These are phyloP conservation scores for Pholiota molesta DNA, from an alignment of 768 basidiomycete species.

Conservation along the genomic window DNA sequence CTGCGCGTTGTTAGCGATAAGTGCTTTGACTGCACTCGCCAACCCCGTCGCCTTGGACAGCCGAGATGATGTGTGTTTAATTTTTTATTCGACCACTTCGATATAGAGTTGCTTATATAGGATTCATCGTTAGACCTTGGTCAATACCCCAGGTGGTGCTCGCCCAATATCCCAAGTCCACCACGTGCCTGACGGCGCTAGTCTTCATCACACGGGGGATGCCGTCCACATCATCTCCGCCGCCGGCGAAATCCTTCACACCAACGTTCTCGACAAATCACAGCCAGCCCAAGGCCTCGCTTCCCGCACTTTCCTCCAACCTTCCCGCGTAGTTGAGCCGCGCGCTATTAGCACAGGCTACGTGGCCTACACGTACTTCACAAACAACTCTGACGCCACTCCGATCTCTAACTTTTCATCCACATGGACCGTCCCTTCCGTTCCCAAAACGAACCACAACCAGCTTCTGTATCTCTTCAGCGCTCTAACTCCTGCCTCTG, in stretches of 20 bases:
- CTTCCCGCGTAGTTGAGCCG: conserved; percentile 6
- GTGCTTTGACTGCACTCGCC: neutral
- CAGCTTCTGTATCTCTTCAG: conserved; percentile 28
- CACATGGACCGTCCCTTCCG: conserved; percentile 26
- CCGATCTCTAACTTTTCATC: conserved; percentile 21
- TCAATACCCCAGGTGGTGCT: conserved; percentile 24
- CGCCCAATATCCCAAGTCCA: conserved; percentile 15
- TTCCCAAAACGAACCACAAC: conserved; percentile 16
- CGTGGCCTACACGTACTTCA: conserved; percentile 18
- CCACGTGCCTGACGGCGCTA: conserved; percentile 21
- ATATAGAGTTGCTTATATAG: neutral
- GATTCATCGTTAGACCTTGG: neutral
- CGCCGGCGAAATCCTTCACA: conserved; percentile 18
- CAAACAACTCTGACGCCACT: conserved; percentile 18
- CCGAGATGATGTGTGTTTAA: neutral
- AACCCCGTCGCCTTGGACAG: neutral
- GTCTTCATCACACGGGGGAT: conserved; percentile 16
- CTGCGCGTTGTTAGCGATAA: neutral
- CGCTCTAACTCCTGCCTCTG: conserved; percentile 16
- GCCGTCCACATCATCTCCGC: conserved; percentile 18
- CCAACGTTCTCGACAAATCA: conserved; percentile 3
- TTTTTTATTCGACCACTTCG: neutral
- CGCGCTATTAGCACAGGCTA: conserved; percentile 15
- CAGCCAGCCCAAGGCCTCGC: conserved; percentile 1
- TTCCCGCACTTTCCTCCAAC: conserved; percentile 4